Base-by-base conservation (phyloP, 2,329 filamentous ascomycete species). In the Pyricularia pennisetigena region DNA sequence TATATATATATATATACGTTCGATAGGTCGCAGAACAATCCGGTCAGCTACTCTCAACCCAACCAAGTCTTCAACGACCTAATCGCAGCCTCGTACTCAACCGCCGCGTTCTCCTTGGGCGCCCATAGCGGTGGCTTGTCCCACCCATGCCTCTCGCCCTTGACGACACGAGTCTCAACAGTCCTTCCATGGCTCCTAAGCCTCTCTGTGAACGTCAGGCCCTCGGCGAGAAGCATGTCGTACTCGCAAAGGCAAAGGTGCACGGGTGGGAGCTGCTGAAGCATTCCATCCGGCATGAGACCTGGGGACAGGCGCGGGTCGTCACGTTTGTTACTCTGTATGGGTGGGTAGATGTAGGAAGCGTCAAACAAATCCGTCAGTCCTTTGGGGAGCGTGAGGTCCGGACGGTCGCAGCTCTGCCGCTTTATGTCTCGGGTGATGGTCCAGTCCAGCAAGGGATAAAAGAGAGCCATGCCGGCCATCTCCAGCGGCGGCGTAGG, bases 331-430 rank as follows among this genome's bases (percentile, higher is more conserved):
- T 79, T 74, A 10, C 79, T 74, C 1, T 81, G 76, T 6, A 82
- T 78, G 4, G 82, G 78, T 3, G 85, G 86, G 69, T 84, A 83
- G 32, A 90, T 79, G 74, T 89, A 90, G 0, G 83, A 84, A 7
- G 84, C 82, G 73, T 90, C 88, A 72, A 90, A 89, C 4, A 90
- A 80, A 69, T 86, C 83, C 0, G 87, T 89, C 69, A 90, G 78
- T 23, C 80, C 78, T 7, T 82, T 80, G 1, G 87, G 82, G 2
- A 90, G 78, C 7, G 86, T 87, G 66, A 84, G 82, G 41, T 89
- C 86, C 0, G 86, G 87, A 1, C 81, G 79, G 3, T 78, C 72
- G 69, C 84, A 86, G 1, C 81, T 80, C n/a, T 79, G 78, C 2
- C 87, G 82, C 71, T 88, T 87, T 66, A 83, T 80, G 0, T 81